These are phyloP conservation scores for Irpex rosettiformis DNA, from an alignment of 1,284 basidiomycete genomes.

Conservation along the genomic window DNA sequence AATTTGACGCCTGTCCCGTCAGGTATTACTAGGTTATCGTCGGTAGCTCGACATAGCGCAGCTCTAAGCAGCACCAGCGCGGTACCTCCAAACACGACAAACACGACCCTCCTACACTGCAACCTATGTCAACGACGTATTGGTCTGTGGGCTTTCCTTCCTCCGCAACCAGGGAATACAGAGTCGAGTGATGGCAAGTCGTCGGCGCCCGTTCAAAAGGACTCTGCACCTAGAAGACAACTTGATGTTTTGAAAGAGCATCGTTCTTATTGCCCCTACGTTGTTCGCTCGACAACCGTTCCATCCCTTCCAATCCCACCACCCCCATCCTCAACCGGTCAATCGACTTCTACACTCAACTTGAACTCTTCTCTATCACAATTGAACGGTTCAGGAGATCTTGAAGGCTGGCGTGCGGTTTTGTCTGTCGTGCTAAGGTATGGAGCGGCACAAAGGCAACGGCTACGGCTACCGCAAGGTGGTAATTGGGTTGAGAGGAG, in stretches of 20 bases:
- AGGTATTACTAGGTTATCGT: constrained; percentile 7
- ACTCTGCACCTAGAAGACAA: constrained; percentile 38
- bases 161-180: constrained; percentile 19
- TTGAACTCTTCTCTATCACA: constrained; percentile 24
- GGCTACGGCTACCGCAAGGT: constrained; percentile 33
- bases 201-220: neutral
- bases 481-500: constrained; percentile 11
- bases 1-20: constrained; percentile 19
- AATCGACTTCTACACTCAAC: constrained; percentile 18
- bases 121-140: constrained; percentile 69
- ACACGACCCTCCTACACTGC: constrained; percentile 59
- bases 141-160: constrained; percentile 70
- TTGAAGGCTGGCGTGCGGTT: constrained; percentile 80
- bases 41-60: neutral
- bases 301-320: constrained; percentile 49
- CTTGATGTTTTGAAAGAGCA: constrained; percentile 78
- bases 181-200: too few relatives aligned
- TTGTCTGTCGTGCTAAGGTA: constrained; percentile 62
- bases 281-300: constrained; percentile 63
- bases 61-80: constrained; percentile 11
- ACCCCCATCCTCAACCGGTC: constrained; percentile 27
- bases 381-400: constrained; percentile 27
- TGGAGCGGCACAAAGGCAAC: constrained; percentile 55
- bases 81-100: constrained; percentile 23
- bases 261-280: constrained; percentile 77